Conservation (phyloP, 768 basidiomycete genomes). For the Lactarius evosmus region DNA sequence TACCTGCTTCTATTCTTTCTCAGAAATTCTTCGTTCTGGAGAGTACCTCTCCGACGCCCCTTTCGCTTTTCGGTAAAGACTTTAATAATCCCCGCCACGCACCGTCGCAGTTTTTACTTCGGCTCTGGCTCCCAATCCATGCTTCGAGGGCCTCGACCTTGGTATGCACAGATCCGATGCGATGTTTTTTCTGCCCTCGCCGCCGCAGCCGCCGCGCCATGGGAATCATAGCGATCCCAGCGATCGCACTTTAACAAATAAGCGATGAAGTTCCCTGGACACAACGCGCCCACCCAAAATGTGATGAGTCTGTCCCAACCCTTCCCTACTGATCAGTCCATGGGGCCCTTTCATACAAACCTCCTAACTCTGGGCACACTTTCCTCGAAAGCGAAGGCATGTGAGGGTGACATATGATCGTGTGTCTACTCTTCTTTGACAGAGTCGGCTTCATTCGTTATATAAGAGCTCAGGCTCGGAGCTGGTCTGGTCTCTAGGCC, state of each 20-base stretch:
- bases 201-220: background rate
- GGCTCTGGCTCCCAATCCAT: conserved; percentile 21
- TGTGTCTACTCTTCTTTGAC: conserved; percentile 2
- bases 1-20: conserved; percentile 19
- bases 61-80: conserved; percentile 21
- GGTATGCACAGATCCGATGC: conserved; percentile 22
- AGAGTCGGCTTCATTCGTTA: conserved; percentile 5
- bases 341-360: conserved; percentile 20
- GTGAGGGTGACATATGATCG: conserved; percentile 22
- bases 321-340: conserved; percentile 18
- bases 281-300: conserved; percentile 9
- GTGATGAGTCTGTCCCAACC: conserved; percentile 21
- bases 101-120: conserved; percentile 16
- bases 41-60: conserved; percentile 11
- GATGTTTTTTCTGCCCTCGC: conserved; percentile 26
- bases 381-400: conserved; percentile 12
- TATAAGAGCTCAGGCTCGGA: conserved; percentile 15
- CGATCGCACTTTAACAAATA: conserved; percentile 25
- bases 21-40: conserved; percentile 1
- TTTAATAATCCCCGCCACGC: conserved; percentile 17
- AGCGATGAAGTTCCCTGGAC: conserved; percentile 5
- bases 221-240: conserved; percentile 16
- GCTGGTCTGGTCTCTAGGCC: conserved; percentile 10
- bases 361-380: conserved; percentile 4
- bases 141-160: conserved; percentile 28